These are phyloP conservation scores for Globisporangium acanthophoron DNA, from an alignment of 352 stramenopile genomes.

Conservation along the genomic window DNA sequence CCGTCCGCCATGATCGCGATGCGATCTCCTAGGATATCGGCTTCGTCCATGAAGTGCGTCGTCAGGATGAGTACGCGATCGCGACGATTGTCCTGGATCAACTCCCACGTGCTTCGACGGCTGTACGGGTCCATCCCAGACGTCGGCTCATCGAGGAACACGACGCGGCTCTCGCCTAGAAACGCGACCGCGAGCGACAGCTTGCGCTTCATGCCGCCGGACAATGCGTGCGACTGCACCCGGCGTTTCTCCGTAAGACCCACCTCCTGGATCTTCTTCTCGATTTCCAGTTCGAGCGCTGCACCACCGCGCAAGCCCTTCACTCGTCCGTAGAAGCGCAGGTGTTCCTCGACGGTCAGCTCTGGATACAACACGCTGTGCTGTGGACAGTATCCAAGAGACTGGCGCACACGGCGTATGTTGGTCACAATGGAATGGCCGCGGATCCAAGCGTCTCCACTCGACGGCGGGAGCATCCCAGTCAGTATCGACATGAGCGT, in stretches of 20 bases:
- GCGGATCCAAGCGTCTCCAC: slow-evolving; percentile 50
- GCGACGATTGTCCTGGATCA: slow-evolving; percentile 58
- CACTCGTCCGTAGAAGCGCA: slow-evolving; percentile 91
- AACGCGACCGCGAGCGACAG: slow-evolving; percentile 75
- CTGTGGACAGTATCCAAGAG: slow-evolving; percentile 95
- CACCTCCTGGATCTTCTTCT: slow-evolving; percentile 82
- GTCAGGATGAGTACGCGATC: slow-evolving; percentile 83
- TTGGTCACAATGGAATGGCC: slow-evolving; percentile 54
- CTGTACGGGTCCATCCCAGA: slow-evolving; percentile 94
- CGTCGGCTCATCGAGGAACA: slow-evolving; percentile 88
- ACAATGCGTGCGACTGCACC: slow-evolving; percentile 46
- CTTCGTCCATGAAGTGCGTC: slow-evolving; percentile 92
- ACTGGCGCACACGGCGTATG: slow-evolving; percentile 85
- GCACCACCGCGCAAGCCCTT: slow-evolving; percentile 64
- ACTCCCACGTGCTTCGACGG: slow-evolving; percentile 77
- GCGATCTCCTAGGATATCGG: slow-evolving; percentile 86
- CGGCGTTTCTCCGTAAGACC: slow-evolving; percentile 87
- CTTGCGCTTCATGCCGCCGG: slow-evolving; percentile 77
- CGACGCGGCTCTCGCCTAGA: slow-evolving; percentile 59
- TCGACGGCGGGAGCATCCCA: slow-evolving; percentile 54
- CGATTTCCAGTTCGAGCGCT: slow-evolving; percentile 18
- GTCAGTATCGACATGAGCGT: slow-evolving; percentile 82
- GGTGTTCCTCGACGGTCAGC: slow-evolving; percentile 95
- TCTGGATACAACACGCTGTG: slow-evolving; percentile 95
- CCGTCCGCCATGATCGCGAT: slow-evolving; percentile 89